Base-by-base conservation (phyloP, 78 protist species). In the Bodo saltans region DNA sequence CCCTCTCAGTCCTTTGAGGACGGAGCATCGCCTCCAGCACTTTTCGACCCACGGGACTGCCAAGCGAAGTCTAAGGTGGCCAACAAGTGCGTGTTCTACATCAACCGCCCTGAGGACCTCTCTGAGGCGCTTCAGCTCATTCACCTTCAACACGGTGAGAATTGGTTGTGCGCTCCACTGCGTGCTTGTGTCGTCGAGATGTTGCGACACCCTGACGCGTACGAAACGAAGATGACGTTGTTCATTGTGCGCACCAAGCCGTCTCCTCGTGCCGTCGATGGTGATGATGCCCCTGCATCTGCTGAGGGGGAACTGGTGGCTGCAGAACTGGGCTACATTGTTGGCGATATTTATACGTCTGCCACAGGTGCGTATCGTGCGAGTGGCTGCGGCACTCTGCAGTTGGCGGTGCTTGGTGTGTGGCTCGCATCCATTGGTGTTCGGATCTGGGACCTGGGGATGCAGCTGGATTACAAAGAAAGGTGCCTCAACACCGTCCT, bases 121-220 rank as follows among this genome's bases (percentile, higher is more conserved):
- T 26, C 25, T 3, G 39, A 23, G n/a, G 69, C 42, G 37, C 34
- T 76, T 47, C 29, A 68, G 34, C 3, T 11, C 39, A 34, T 76
- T 29, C 39, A 3, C 12, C 53, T 2, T 32, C 67, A 39, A 3
- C 40, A 39, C 40, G 81, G 81, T 38, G 81, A 76, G 29, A 39
- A 76, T 12, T 76, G 81, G 81, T 2, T 76, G 34, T 76, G 81
- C 69, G 67, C 40, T 3, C 81, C 81, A 33, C 67, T 76, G 34
- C 81, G 81, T 2, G 29, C 11, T 3, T 8, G 38, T 35, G 35
- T 76, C 81, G 25, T 25, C 27, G 41, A 76, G 41, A 47, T 76
- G 81, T 8, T 33, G 35, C 27, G 1, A 11, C 12, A 76, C 81
- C 52, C 81, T 21, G 69, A 8, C 35, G 11, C 26, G 69, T 37